These are phyloP conservation scores for Ganoderma leucocontextum DNA, from an alignment of 1,284 basidiomycete genomes.

Conservation along the genomic window DNA sequence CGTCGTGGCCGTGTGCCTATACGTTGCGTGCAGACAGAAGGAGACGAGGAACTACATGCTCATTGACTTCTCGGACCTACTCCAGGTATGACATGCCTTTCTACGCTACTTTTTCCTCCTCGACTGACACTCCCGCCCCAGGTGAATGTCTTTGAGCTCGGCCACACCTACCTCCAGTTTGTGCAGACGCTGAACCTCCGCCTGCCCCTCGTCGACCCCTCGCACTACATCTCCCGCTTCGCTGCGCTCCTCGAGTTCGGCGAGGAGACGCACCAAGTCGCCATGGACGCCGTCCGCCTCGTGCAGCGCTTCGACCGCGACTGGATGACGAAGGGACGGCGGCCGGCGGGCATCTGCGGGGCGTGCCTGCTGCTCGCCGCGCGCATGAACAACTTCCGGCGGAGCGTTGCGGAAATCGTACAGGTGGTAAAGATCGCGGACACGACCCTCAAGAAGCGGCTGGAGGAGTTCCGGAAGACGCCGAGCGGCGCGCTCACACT, in stretches of 20 bases:
- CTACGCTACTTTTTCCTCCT: neutral
- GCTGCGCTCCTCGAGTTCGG: constrained; percentile 97
- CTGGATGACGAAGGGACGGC: constrained; percentile 96
- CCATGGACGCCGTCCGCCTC: constrained; percentile 92
- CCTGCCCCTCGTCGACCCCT: constrained; percentile 93
- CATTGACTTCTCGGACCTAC: constrained; percentile 95
- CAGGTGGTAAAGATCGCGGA: constrained; percentile 99
- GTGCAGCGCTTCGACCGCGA: constrained; percentile 96
- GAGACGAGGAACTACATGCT: constrained; percentile 95
- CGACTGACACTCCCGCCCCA: constrained; percentile 42
- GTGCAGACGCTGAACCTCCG: constrained; percentile 90
- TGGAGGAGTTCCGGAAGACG: constrained; percentile 96
- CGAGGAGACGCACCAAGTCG: constrained; percentile 91
- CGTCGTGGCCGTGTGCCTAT: constrained; percentile 95
- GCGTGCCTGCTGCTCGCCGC: constrained; percentile 95
- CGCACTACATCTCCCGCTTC: constrained; percentile 97
- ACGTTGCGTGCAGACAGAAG: constrained; percentile 92
- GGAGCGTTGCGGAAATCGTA: constrained; percentile 94
- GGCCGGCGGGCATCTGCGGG: constrained; percentile 97
- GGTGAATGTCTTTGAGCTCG: constrained; percentile 99
- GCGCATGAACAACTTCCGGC: constrained; percentile 97
- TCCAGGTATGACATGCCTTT: constrained; percentile 66
- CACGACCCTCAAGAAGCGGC: constrained; percentile 89
- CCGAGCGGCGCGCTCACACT: constrained; percentile 88
- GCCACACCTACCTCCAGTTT: constrained; percentile 95